Evolutionary conservation across 2,329 filamentous ascomycete species (phyloP).

Genomic region (Bipolaris zeicola): DNA sequence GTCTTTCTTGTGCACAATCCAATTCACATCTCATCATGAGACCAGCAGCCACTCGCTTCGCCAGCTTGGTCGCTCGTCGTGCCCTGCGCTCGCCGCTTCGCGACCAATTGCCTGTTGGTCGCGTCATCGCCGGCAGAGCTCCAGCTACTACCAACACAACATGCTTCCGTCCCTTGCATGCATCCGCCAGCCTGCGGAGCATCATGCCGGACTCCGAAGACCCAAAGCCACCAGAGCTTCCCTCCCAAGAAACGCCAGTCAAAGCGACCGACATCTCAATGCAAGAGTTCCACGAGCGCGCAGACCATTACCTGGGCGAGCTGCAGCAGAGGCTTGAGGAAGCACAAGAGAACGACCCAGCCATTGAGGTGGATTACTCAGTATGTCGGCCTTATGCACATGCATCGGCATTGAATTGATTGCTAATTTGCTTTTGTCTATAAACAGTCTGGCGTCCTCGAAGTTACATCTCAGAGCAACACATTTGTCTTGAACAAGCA

Average conservation of each 20-base stretch:
- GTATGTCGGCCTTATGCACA: slow-evolving; percentile 59
- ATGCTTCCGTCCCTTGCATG: slow-evolving; percentile 32
- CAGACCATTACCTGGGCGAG: slow-evolving; percentile 74
- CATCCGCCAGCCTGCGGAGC: slow-evolving; percentile 34
- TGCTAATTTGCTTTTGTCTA: slow-evolving; percentile 13
- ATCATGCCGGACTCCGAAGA: slow-evolving; percentile 55
- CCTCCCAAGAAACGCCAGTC: slow-evolving; percentile 46
- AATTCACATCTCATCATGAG: slow-evolving; percentile 24
- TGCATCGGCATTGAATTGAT: background rate
- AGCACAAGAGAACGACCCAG: slow-evolving; percentile 72
- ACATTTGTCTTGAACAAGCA: slow-evolving; percentile 98
- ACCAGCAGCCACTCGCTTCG: slow-evolving; percentile 28
- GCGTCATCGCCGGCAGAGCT: slow-evolving; percentile 32
- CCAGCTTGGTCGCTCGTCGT: slow-evolving; percentile 28
- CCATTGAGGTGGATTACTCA: slow-evolving; percentile 86
- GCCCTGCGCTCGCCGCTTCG: slow-evolving; percentile 28
- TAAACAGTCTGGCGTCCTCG: slow-evolving; percentile 80
- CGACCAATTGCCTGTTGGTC: slow-evolving; percentile 28
- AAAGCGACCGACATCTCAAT: slow-evolving; percentile 70
- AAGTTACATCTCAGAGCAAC: slow-evolving; percentile 68
- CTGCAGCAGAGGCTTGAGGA: slow-evolving; percentile 69
- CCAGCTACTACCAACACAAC: slow-evolving; percentile 14
- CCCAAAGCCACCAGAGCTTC: slow-evolving; percentile 45
- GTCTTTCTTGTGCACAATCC: background rate
- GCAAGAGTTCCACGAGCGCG: slow-evolving; percentile 74